These are phyloP conservation scores for Dendrocalamus sinicus DNA, from an alignment of 176 grass and related monocot species.

Conservation along the genomic window DNA sequence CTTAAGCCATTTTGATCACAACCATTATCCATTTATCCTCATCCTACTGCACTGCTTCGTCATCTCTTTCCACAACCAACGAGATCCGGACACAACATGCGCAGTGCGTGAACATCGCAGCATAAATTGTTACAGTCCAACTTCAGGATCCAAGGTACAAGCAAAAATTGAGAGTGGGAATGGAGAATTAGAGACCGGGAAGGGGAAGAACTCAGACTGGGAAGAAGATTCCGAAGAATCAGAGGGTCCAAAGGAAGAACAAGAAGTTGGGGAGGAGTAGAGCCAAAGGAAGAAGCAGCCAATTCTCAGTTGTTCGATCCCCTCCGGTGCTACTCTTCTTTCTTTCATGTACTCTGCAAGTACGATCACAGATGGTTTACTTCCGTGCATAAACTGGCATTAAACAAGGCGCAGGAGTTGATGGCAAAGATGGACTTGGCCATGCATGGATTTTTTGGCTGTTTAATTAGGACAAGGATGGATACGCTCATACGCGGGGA, in stretches of 20 bases:
- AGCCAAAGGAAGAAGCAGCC: too few relatives aligned
- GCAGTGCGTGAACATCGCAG: not conserved
- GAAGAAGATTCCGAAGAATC: too few relatives aligned
- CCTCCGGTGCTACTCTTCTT: too few relatives aligned
- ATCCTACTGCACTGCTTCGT: not conserved
- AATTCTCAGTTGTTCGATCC: too few relatives aligned
- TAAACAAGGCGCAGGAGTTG: not conserved
- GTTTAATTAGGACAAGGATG: conserved; percentile 20
- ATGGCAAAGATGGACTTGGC: conserved; percentile 41
- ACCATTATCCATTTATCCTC: not conserved
- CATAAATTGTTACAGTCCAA: not conserved
- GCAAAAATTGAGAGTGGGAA: too few relatives aligned
- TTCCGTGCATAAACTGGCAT: not conserved
- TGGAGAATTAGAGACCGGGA: too few relatives aligned
- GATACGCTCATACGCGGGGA: not conserved
- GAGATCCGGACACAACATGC: not conserved
- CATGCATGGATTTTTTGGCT: not conserved
- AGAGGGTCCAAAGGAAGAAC: too few relatives aligned
- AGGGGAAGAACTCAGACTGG: too few relatives aligned
- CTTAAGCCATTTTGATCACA: too few relatives aligned
- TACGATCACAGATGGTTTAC: not conserved
- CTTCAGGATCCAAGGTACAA: too few relatives aligned
- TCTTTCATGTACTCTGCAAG: not conserved
- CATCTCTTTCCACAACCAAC: not conserved
- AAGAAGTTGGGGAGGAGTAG: too few relatives aligned